Conservation (phyloP, 148 eudicot species). For the Vaccinium corymbosum region DNA sequence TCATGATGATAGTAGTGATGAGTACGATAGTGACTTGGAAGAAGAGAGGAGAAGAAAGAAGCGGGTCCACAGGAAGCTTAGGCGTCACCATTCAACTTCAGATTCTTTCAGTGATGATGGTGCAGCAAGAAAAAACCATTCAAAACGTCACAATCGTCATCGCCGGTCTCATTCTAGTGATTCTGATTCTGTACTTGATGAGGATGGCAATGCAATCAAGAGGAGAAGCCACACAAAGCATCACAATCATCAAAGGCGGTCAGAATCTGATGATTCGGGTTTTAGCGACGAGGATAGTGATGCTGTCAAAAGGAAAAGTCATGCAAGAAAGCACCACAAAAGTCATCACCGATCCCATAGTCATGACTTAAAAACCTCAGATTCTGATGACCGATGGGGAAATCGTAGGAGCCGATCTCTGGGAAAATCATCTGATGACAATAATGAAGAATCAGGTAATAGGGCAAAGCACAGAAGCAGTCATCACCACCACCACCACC, state of each 20-base stretch:
- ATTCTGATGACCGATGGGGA: slow-evolving; percentile 30
- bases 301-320: slow-evolving; percentile 21
- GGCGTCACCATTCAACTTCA: slow-evolving; percentile 29
- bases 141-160: slow-evolving; percentile 43
- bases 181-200: slow-evolving; percentile 44
- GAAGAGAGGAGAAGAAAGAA: slow-evolving; percentile 44
- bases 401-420: slow-evolving; percentile 28
- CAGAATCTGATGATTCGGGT: slow-evolving; percentile 6
- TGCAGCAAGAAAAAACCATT: slow-evolving; percentile 29
- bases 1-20: slow-evolving; percentile 43
- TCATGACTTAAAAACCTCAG: slow-evolving; percentile 37
- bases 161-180: slow-evolving; percentile 23
- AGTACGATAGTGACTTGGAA: slow-evolving; percentile 44
- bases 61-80: slow-evolving; percentile 42
- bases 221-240: slow-evolving; percentile 32
- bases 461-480: slow-evolving; percentile 25
- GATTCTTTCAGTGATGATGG: slow-evolving; percentile 39
- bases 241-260: slow-evolving; percentile 27
- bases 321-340: slow-evolving; percentile 36
- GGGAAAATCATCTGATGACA: slow-evolving; percentile 42
- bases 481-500: slow-evolving; percentile 29
- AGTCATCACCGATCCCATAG: slow-evolving; percentile 35
- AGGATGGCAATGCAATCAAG: slow-evolving; percentile 16
- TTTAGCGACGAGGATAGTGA: slow-evolving; percentile 42
- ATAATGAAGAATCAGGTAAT: slow-evolving; percentile 28